Evolutionary conservation across 441 rosid species (phyloP), one percentile per base, ranked within the genome.

Genomic region (Brassica hybrid): DNA sequence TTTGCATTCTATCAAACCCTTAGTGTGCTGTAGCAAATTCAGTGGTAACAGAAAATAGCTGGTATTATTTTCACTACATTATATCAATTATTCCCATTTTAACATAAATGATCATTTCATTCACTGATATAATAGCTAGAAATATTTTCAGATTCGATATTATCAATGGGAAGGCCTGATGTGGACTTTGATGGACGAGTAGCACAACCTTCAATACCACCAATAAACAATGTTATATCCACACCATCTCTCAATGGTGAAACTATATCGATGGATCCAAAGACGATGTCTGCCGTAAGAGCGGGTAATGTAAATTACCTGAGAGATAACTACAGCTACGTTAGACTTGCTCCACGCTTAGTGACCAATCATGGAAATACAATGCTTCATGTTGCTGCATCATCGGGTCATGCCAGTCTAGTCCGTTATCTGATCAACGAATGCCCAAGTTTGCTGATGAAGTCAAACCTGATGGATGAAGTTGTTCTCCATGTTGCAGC

Each of bases 401-500:
- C 62, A 11, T 21, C 62, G 14, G 62, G 62, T 19, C 30, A 58
- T 1, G n/a, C 32, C 6, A 58, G n/a, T 12, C 62, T 58, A 10
- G 62, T 21, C 7, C 27, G 62, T 21, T 21, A 58, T 21, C 30
- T 58, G 6, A 11, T 58, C 30, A 19, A 21, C n/a, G 32, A 21
- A 5, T 58, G 27, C 62, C 62, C 62, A 58, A 21, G 30, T 11
- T 21, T 58, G 62, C 32, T 58, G 1, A 21, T 58, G 30, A 58
- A 58, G 62, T 11, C 36, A 60, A 60, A 60, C 16, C 65, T 13
- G 36, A 60, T 13, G 65, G 65, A 30, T 13, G 65, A 60, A 60
- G 65, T 60, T 60, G 64, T 7, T 60, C 64, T 60, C 64, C 64
- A 60, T 60, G 17, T 60, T 60, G 64, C 64, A 6, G 64, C 64